Evolutionary conservation across 192 early-diverging fungal genomes (phyloP).

Genomic region (Coemansia sp.): DNA sequence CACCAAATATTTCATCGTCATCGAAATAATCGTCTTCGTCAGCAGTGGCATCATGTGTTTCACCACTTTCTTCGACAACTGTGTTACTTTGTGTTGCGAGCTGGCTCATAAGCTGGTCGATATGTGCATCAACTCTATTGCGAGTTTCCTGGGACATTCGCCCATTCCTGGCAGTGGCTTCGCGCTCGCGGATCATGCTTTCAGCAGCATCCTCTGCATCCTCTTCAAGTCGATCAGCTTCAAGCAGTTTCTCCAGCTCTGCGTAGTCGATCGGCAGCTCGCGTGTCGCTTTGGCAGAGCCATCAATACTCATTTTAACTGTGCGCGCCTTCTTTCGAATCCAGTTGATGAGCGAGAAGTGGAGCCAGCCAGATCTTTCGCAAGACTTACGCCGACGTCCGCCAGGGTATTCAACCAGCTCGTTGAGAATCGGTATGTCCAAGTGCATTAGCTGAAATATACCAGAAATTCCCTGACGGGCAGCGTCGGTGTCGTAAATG

Average conservation of each 20-base stretch:
- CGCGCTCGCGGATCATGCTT: slow-evolving; percentile 21
- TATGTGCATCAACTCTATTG: slow-evolving; percentile 28
- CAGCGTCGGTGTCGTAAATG: slow-evolving; percentile 29
- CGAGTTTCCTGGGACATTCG: slow-evolving; percentile 21
- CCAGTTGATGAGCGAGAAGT: slow-evolving; percentile 17
- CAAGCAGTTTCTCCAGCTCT: slow-evolving; percentile 26
- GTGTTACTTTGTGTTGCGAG: slow-evolving; percentile 14
- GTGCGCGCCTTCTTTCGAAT: slow-evolving; percentile 28
- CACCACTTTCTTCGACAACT: neutral
- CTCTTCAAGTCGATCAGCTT: slow-evolving; percentile 21
- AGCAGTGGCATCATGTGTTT: neutral
- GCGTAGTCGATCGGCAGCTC: slow-evolving; percentile 23
- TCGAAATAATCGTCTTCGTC: slow-evolving; percentile 12
- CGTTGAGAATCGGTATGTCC: slow-evolving; percentile 19
- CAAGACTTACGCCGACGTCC: slow-evolving; percentile 30
- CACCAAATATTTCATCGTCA: slow-evolving; percentile 37
- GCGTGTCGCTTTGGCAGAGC: neutral
- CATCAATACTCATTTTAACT: slow-evolving; percentile 13
- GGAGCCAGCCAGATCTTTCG: slow-evolving; percentile 48
- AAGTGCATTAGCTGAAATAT: slow-evolving; percentile 42
- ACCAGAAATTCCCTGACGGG: slow-evolving; percentile 24
- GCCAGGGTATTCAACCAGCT: slow-evolving; percentile 33
- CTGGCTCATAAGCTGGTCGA: slow-evolving; percentile 38
- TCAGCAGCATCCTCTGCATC: slow-evolving; percentile 8
- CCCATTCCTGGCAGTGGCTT: slow-evolving; percentile 10